phyloP scores from a whole-genome alignment of 139 green algal genomes.

The Zygnema circumcarinatum region DNA sequence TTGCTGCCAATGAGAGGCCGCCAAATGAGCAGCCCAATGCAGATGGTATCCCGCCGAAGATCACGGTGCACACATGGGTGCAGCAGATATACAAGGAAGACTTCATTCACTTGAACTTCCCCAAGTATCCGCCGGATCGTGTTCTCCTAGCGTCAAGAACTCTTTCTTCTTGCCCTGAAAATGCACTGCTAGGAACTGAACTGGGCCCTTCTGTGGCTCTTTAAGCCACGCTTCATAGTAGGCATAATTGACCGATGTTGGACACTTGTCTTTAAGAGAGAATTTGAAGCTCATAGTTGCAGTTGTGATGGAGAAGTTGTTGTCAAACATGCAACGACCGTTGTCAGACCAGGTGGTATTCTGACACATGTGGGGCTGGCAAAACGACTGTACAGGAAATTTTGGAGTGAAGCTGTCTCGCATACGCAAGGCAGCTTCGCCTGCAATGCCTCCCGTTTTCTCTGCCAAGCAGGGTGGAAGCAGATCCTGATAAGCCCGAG shows the following conservation, averaged over 20 bases:
- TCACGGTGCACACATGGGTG: too few relatives aligned
- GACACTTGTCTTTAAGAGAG: constrained; percentile 19
- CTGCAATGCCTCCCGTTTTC: not conserved
- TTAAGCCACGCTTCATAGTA: constrained; percentile 24
- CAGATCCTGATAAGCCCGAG: constrained; percentile 10
- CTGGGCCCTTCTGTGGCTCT: constrained; percentile 14
- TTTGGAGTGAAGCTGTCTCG: not conserved
- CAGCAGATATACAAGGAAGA: too few relatives aligned
- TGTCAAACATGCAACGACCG: constrained; percentile 27
- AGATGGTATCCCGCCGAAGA: too few relatives aligned
- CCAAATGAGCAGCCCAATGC: too few relatives aligned
- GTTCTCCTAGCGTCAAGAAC: constrained; percentile 17
- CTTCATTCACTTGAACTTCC: constrained; percentile 5
- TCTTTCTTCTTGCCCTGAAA: constrained; percentile 36
- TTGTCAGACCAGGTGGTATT: constrained; percentile 29
- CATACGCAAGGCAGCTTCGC: not conserved
- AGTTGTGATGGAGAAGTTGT: constrained; percentile 12
- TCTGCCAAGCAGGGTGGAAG: constrained; percentile 15
- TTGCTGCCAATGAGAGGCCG: too few relatives aligned
- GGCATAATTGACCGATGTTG: constrained; percentile 25
- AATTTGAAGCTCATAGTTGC: constrained; percentile 13
- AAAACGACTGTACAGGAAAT: constrained; percentile 24
- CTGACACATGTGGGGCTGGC: constrained; percentile 13
- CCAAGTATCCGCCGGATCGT: constrained; percentile 21
- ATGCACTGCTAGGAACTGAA: constrained; percentile 38